A percentile compares a stretch with the other conserved stretches of the same genome.
phyloP scores from a whole-genome alignment of 202 grass and related monocot species.

The Setaria viridis region DNA sequence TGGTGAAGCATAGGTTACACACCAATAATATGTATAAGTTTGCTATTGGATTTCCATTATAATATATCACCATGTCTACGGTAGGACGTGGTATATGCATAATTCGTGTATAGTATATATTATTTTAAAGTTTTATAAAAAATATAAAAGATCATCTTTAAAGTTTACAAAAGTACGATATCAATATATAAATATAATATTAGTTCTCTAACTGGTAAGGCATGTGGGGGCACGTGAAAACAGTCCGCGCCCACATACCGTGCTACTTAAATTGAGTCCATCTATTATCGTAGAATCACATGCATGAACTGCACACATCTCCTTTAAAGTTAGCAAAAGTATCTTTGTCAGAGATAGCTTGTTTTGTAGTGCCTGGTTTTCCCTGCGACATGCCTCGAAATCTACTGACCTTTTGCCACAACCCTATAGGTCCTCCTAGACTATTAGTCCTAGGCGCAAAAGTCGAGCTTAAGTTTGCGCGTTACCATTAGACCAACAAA shows the following conservation, averaged over 20 bases:
- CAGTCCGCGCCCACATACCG: neutral
- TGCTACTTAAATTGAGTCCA: neutral
- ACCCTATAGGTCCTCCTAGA: neutral
- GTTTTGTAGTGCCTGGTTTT: conserved; percentile 15
- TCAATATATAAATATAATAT: neutral
- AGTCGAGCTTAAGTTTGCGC: neutral
- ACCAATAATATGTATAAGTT: too few species aligned
- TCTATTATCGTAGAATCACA: neutral
- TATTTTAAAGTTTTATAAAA: neutral
- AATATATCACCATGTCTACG: neutral
- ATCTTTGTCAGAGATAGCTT: conserved; percentile 13
- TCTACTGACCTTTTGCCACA: neutral
- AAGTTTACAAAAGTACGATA: neutral
- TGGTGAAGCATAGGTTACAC: too few species aligned
- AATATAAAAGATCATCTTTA: neutral
- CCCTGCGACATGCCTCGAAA: conserved; percentile 21
- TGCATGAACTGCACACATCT: neutral
- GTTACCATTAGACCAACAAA: neutral
- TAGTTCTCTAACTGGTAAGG: neutral
- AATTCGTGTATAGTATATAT: neutral
- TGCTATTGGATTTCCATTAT: too few species aligned
- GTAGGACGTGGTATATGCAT: neutral
- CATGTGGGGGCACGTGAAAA: neutral
- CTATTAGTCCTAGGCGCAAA: neutral
- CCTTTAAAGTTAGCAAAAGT: conserved; percentile 33